These are phyloP conservation scores for Cyphellophora attinorum DNA, from an alignment of 2,329 filamentous ascomycete species.

Conservation along the genomic window DNA sequence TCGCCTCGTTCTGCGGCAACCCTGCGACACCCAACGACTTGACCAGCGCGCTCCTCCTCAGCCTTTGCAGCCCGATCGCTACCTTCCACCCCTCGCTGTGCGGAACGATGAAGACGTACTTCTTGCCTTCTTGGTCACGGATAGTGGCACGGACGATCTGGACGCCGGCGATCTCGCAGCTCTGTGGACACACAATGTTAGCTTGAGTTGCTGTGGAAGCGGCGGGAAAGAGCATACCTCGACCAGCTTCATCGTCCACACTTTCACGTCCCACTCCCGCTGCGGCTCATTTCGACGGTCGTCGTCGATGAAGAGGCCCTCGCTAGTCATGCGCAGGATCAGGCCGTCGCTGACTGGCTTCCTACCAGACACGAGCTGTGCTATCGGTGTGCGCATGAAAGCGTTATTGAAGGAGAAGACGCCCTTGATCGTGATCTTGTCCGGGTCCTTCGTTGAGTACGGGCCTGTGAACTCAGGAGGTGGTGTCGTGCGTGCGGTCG, in stretches of 20 bases:
- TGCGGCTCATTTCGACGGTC: slow-evolving; percentile 86
- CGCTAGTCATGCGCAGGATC: slow-evolving; percentile 82
- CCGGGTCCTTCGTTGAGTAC: slow-evolving; percentile 80
- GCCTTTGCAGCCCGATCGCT: slow-evolving; percentile 45
- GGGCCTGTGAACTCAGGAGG: slow-evolving; percentile 68
- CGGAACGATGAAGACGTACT: slow-evolving; percentile 52
- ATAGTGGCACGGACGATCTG: slow-evolving; percentile 50
- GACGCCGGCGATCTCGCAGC: slow-evolving; percentile 34
- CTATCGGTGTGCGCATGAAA: slow-evolving; percentile 80
- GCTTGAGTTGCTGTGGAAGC: slow-evolving; percentile 1
- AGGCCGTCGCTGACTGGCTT: slow-evolving; percentile 84
- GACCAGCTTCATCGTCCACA: slow-evolving; percentile 88
- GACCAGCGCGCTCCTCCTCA: slow-evolving; percentile 48
- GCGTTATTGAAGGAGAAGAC: slow-evolving; percentile 90
- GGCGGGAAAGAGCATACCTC: slow-evolving; percentile 70
- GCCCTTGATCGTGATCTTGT: slow-evolving; percentile 91
- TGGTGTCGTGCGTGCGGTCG: slow-evolving; percentile 73
- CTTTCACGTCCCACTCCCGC: slow-evolving; percentile 96
- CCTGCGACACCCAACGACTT: slow-evolving; percentile 43
- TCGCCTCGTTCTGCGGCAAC: slow-evolving; percentile 37
- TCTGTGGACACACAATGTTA: slow-evolving; percentile 17
- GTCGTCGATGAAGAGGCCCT: slow-evolving; percentile 94
- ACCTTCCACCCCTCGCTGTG: slow-evolving; percentile 55
- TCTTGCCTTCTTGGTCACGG: slow-evolving; percentile 51
- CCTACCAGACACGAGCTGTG: slow-evolving; percentile 75